phyloP scores from a whole-genome alignment of 225 moss, liverwort and hornwort species.

The Bryoerythrophyllum caledonicum region DNA sequence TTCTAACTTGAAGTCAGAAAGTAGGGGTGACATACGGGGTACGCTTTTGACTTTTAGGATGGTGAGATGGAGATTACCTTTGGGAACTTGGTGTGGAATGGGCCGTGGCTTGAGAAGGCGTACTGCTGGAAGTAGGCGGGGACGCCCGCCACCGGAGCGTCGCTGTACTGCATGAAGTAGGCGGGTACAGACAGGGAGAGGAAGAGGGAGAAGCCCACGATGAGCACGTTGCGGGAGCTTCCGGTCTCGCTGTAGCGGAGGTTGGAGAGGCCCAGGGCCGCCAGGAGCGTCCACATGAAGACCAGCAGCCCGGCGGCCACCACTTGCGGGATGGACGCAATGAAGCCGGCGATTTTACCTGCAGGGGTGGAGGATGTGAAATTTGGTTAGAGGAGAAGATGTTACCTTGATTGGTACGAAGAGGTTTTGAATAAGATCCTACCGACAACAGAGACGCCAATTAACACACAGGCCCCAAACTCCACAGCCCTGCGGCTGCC shows the following conservation, averaged over 20 bases:
- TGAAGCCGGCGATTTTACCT: conserved; percentile 85
- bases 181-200: conserved; percentile 71
- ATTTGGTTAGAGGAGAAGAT: background rate
- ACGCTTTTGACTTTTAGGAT: background rate
- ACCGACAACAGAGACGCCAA: conserved; percentile 80
- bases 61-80: conserved; percentile 26
- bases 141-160: conserved; percentile 26
- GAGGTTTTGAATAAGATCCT: conserved; percentile 13
- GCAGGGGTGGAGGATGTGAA: background rate
- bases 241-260: conserved; percentile 87
- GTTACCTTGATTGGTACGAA: too few relatives aligned
- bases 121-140: conserved; percentile 67
- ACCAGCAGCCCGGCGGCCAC: conserved; percentile 73
- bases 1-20: too few relatives aligned
- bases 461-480: conserved; percentile 74
- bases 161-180: conserved; percentile 72
- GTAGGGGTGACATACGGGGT: too few relatives aligned
- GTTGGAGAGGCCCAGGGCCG: conserved; percentile 78
- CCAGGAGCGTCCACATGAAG: conserved; percentile 84
- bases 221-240: conserved; percentile 83
- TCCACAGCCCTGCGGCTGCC: conserved; percentile 90
- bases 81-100: conserved; percentile 52
- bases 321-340: conserved; percentile 79
- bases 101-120: conserved; percentile 52
- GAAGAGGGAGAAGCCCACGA: conserved; percentile 81